Evolutionary conservation across 805 yeast genomes (phyloP).

Genomic region (Nakazawaea pomicola): DNA sequence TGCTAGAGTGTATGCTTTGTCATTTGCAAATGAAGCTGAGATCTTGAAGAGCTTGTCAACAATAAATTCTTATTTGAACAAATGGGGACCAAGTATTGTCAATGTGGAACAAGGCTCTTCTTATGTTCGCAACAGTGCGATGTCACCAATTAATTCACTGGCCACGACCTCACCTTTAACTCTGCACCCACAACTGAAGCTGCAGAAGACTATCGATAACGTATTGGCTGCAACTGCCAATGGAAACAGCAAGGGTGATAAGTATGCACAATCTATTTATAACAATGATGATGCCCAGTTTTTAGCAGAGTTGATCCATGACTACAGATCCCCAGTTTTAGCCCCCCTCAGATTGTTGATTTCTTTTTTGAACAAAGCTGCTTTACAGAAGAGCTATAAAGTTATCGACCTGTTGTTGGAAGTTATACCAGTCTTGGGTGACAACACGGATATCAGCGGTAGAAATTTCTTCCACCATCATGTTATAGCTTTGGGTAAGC

Average conservation of each 20-base stretch:
- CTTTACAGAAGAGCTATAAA: conserved; percentile 45
- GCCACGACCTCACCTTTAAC: too few species aligned
- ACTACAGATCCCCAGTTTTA: conserved; percentile 39
- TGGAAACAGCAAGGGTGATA: conserved; percentile 12
- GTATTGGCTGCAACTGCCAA: background rate
- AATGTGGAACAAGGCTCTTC: conserved; percentile 5
- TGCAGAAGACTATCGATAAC: background rate
- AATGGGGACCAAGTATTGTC: conserved; percentile 40
- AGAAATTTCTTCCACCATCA: conserved; percentile 84
- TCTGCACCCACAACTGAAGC: conserved; percentile 19
- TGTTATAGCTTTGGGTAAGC: conserved; percentile 73
- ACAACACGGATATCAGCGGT: conserved; percentile 69
- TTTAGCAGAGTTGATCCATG: conserved; percentile 31
- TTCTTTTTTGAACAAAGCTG: conserved; percentile 60
- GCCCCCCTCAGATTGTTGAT: conserved; percentile 53
- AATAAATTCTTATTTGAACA: conserved; percentile 48
- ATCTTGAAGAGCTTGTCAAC: conserved; percentile 46
- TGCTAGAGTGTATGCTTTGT: conserved; percentile 66
- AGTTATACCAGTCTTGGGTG: conserved; percentile 48
- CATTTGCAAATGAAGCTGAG: conserved; percentile 71
- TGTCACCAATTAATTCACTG: too few species aligned
- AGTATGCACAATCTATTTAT: conserved; percentile 20
- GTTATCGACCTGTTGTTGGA: conserved; percentile 57
- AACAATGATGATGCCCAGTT: conserved; percentile 20
- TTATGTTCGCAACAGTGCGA: too few species aligned